These are phyloP conservation scores for Crassisporium funariophilum DNA, from an alignment of 768 basidiomycete species.

Conservation along the genomic window DNA sequence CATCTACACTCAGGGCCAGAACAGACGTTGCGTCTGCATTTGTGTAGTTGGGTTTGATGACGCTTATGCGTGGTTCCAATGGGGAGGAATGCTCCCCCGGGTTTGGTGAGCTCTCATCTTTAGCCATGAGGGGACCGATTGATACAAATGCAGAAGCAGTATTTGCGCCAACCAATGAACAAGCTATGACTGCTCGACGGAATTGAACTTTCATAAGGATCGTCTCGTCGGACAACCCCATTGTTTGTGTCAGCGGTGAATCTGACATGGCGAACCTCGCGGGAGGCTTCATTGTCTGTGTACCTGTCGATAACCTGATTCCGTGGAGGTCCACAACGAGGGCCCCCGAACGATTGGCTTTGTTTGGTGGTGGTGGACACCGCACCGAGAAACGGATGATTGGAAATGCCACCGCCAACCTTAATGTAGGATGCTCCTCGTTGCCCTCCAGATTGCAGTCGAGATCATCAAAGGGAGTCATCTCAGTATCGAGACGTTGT, in stretches of 20 bases:
- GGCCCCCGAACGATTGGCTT: slow-evolving; percentile 63
- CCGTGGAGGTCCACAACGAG: slow-evolving; percentile 65
- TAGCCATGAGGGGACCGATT: slow-evolving; percentile 50
- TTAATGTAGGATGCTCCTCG: not conserved
- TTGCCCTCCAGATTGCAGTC: not conserved
- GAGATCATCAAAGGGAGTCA: not conserved
- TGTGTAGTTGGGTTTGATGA: slow-evolving; percentile 27
- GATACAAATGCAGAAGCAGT: slow-evolving; percentile 51
- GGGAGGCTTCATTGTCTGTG: slow-evolving; percentile 8
- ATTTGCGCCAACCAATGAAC: slow-evolving; percentile 39
- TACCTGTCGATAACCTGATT: slow-evolving; percentile 35
- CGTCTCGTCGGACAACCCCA: slow-evolving; percentile 17
- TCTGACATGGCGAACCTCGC: slow-evolving; percentile 31
- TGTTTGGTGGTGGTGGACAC: slow-evolving; percentile 57
- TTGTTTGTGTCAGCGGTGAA: not conserved
- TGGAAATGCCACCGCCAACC: slow-evolving; percentile 41
- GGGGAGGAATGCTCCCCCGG: slow-evolving; percentile 9
- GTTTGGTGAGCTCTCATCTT: too few species aligned
- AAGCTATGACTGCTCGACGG: slow-evolving; percentile 50
- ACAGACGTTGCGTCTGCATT: slow-evolving; percentile 15
- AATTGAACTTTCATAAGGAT: slow-evolving; percentile 43
- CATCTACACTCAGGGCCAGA: slow-evolving; percentile 35
- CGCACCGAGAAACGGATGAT: slow-evolving; percentile 71
- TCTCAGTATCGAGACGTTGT: not conserved
- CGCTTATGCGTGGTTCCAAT: slow-evolving; percentile 36